These are phyloP conservation scores for Fusarium circinatum DNA, from an alignment of 2,329 filamentous ascomycete species.

Conservation along the genomic window DNA sequence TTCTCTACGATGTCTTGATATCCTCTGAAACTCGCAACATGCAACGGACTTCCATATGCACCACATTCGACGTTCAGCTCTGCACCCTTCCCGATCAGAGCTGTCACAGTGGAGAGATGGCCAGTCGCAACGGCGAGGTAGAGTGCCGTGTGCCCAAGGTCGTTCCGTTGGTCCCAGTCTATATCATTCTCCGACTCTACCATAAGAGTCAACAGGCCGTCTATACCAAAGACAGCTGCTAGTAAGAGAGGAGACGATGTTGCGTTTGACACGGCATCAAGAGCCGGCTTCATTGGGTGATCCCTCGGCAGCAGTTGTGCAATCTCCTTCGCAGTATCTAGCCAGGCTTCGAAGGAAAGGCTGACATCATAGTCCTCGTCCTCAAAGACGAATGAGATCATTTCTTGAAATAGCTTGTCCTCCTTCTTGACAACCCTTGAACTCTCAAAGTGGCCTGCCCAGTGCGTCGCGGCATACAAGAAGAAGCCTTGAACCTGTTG, in stretches of 20 bases:
- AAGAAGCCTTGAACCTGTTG: not conserved
- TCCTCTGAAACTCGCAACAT: conserved; percentile 1
- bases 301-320: not conserved
- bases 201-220: not conserved
- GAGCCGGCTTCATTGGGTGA: not conserved
- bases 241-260: not conserved
- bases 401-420: not conserved
- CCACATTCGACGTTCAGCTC: not conserved
- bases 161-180: not conserved
- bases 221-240: not conserved
- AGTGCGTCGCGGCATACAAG: not conserved
- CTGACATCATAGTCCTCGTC: not conserved
- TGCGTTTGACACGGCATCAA: not conserved
- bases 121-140: not conserved
- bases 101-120: not conserved
- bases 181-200: not conserved
- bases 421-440: not conserved
- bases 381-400: not conserved
- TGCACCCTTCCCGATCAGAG: not conserved
- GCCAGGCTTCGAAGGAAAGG: not conserved
- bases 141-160: not conserved
- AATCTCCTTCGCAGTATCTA: not conserved
- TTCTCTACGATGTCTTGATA: not conserved
- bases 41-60: not conserved
- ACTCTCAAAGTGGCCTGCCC: not conserved